A percentile compares a stretch with the other conserved stretches of the same genome.
These are phyloP conservation scores for Tetradesmus obliquus DNA, from an alignment of 139 green algal species.

Conservation along the genomic window DNA sequence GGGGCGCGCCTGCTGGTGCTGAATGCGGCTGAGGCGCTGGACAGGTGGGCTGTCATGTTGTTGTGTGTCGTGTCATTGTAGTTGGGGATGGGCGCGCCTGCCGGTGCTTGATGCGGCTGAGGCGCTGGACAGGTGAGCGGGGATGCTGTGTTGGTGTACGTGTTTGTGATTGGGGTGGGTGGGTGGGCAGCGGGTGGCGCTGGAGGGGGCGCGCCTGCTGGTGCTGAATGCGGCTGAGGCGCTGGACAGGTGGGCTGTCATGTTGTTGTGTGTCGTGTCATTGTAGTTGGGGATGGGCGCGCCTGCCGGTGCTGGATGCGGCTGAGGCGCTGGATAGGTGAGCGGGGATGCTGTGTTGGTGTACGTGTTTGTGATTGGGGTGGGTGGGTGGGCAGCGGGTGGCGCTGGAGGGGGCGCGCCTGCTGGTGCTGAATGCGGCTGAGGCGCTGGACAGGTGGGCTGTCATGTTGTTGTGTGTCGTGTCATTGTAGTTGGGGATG, in stretches of 20 bases:
- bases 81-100: constrained; percentile 42
- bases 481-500: too few species aligned
- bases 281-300: background rate
- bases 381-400: too few species aligned
- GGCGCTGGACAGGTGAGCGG: too few species aligned
- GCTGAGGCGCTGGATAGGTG: too few species aligned
- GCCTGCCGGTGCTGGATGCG: constrained; percentile 54
- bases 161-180: too few species aligned
- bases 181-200: constrained; percentile 53
- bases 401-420: too few species aligned
- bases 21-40: constrained; percentile 39
- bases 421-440: too few species aligned
- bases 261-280: background rate
- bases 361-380: too few species aligned
- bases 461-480: too few species aligned
- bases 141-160: too few species aligned
- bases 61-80: background rate
- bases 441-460: too few species aligned
- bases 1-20: constrained; percentile 55
- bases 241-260: constrained; percentile 38
- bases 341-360: too few species aligned
- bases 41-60: constrained; percentile 20
- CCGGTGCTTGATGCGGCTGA: constrained; percentile 46
- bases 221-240: constrained; percentile 40
- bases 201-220: constrained; percentile 60